These are phyloP conservation scores for Eucalyptus marginata DNA, from an alignment of 345 rosid genomes.

Conservation along the genomic window DNA sequence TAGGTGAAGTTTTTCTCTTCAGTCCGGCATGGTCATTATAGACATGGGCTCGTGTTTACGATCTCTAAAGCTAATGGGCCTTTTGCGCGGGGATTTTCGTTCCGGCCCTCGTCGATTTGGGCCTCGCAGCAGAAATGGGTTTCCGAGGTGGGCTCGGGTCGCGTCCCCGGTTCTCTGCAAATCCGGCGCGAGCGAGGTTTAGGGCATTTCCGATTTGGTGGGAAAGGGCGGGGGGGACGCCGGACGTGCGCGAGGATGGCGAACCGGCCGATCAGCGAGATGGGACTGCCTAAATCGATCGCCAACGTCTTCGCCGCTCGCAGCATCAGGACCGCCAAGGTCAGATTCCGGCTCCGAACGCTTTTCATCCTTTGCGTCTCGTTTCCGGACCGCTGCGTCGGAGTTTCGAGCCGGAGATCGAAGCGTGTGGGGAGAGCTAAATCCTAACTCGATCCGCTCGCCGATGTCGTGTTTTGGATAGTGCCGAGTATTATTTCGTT, in stretches of 20 bases:
- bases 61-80: not conserved
- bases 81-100: not conserved
- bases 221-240: not conserved
- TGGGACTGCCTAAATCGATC: constrained; percentile 41
- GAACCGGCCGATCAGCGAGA: constrained; percentile 52
- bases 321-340: constrained; percentile 68
- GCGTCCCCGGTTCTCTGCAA: not conserved
- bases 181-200: not conserved
- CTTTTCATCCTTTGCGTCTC: not conserved
- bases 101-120: not conserved
- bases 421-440: not conserved
- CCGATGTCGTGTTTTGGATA: not conserved
- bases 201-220: not conserved
- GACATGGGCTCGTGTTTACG: not conserved
- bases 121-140: not conserved
- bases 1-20: not conserved
- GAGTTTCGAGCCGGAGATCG: not conserved
- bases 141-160: not conserved
- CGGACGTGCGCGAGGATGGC: constrained; percentile 23
- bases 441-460: not conserved
- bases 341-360: not conserved
- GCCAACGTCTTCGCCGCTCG: constrained; percentile 64
- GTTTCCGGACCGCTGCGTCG: not conserved
- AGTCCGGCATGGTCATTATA: not conserved
- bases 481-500: not conserved